Conservation (phyloP, 169 alveolate species). For the Theileria orientalis region DNA sequence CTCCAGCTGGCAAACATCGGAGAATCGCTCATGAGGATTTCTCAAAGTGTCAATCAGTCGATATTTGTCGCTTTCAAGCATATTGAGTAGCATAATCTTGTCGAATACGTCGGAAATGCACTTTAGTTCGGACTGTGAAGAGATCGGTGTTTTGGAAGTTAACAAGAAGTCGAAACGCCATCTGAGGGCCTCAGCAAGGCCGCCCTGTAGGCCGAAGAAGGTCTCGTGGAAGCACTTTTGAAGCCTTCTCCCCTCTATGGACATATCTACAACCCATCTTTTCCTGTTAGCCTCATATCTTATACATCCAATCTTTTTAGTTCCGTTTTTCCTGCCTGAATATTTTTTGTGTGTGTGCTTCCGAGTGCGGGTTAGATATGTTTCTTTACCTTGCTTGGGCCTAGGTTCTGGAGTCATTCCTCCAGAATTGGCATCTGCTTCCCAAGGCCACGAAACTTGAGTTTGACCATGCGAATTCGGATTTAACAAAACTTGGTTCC, state of each 20-base stretch:
- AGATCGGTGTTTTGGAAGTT: constrained; percentile 6
- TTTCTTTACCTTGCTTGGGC: not conserved
- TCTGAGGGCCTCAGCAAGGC: constrained; percentile 55
- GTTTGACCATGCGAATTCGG: not conserved
- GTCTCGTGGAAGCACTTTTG: constrained; percentile 69
- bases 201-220: constrained; percentile 57
- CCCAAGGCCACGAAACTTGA: constrained; percentile 18
- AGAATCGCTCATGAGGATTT: constrained; percentile 42
- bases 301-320: constrained; percentile 56
- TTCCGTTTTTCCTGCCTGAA: not conserved
- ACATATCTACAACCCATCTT: constrained; percentile 65
- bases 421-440: not conserved
- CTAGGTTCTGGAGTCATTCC: not conserved
- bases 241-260: constrained; percentile 53
- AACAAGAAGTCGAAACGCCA: constrained; percentile 59
- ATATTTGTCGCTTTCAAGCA: constrained; percentile 1
- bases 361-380: not conserved
- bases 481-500: constrained; percentile 1
- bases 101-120: constrained; percentile 51
- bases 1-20: constrained; percentile 6
- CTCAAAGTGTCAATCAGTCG: constrained; percentile 35
- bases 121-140: constrained; percentile 29
- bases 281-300: constrained; percentile 59
- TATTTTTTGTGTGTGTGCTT: not conserved
- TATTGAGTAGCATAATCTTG: constrained; percentile 35